phyloP scores from a whole-genome alignment of 345 rosid species.

The Syzygium aromaticum region DNA sequence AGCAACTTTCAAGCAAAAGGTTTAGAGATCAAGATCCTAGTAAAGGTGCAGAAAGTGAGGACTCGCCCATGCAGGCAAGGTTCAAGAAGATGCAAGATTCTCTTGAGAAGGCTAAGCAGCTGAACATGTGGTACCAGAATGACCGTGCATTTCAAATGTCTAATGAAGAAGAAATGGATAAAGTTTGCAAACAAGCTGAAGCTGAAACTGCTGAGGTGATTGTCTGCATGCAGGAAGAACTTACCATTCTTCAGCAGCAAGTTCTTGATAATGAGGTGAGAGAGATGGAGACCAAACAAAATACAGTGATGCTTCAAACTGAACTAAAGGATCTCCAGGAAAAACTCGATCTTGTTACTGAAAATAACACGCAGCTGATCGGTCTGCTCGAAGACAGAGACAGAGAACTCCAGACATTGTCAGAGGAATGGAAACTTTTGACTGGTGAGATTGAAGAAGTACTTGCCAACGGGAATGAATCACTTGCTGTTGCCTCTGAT shows the following conservation, averaged over 20 bases:
- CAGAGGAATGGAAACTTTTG: conserved; percentile 74
- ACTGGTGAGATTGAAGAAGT: conserved; percentile 65
- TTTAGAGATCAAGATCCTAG: conserved; percentile 30
- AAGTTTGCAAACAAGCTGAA: conserved; percentile 68
- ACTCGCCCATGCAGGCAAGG: conserved; percentile 37
- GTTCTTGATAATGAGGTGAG: conserved; percentile 54
- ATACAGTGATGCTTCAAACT: conserved; percentile 30
- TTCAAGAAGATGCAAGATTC: conserved; percentile 83
- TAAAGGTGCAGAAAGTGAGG: conserved; percentile 13
- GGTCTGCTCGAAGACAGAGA: conserved; percentile 55
- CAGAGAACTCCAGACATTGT: conserved; percentile 34
- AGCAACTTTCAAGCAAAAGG: conserved; percentile 36
- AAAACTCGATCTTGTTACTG: conserved; percentile 28
- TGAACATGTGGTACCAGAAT: conserved; percentile 60
- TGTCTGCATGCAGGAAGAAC: conserved; percentile 90
- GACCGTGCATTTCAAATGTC: conserved; percentile 51
- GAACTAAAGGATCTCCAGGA: conserved; percentile 45
- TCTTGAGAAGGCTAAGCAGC: conserved; percentile 70
- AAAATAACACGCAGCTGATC: conserved; percentile 45
- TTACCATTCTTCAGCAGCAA: conserved; percentile 70
- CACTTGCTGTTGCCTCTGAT: conserved; percentile 53
- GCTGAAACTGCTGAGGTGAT: conserved; percentile 92
- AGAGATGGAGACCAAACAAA: conserved; percentile 45
- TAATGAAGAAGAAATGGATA: conserved; percentile 69
- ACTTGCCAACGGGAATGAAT: conserved; percentile 59